Percentiles rank a stretch among this genome's conserved stretches.
These are phyloP conservation scores for Candida ficus DNA, from an alignment of 805 yeast species.

Conservation along the genomic window DNA sequence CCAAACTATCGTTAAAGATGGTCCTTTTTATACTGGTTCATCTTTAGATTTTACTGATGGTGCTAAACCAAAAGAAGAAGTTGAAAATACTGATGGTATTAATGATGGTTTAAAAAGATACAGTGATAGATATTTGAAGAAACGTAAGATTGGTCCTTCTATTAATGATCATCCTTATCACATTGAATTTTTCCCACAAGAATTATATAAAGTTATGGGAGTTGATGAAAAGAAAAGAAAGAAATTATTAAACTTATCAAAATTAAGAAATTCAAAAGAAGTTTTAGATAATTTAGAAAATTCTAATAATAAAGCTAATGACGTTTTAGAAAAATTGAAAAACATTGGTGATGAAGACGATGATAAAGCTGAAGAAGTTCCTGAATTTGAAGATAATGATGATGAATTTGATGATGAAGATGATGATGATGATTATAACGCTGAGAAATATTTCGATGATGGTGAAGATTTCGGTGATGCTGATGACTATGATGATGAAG, in stretches of 20 bases:
- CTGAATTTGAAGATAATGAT: constrained; percentile 38
- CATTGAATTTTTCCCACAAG: constrained; percentile 68
- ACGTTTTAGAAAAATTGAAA: constrained; percentile 12
- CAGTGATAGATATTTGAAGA: constrained; percentile 72
- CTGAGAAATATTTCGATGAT: constrained; percentile 52
- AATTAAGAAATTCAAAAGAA: constrained; percentile 25
- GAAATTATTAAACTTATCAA: constrained; percentile 39
- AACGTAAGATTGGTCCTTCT: constrained; percentile 63
- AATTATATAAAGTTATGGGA: constrained; percentile 69
- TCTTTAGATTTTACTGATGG: constrained; percentile 28
- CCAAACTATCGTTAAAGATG: constrained; percentile 49
- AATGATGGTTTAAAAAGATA: constrained; percentile 77
- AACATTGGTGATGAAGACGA: constrained; percentile 40
- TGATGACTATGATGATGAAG: constrained; percentile 52
- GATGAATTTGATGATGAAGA: constrained; percentile 45
- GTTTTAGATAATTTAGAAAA: constrained; percentile 20
- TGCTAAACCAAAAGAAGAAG: constrained; percentile 22
- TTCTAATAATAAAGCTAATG: constrained; percentile 40
- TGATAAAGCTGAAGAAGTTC: constrained; percentile 33
- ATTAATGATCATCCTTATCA: constrained; percentile 76
- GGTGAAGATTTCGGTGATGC: constrained; percentile 44
- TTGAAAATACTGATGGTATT: constrained; percentile 33
- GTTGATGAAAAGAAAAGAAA: constrained; percentile 48
- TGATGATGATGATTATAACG: constrained; percentile 31
- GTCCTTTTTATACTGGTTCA: constrained; percentile 64